Conservation (phyloP, 345 rosid species). For the Citrus maxima region DNA sequence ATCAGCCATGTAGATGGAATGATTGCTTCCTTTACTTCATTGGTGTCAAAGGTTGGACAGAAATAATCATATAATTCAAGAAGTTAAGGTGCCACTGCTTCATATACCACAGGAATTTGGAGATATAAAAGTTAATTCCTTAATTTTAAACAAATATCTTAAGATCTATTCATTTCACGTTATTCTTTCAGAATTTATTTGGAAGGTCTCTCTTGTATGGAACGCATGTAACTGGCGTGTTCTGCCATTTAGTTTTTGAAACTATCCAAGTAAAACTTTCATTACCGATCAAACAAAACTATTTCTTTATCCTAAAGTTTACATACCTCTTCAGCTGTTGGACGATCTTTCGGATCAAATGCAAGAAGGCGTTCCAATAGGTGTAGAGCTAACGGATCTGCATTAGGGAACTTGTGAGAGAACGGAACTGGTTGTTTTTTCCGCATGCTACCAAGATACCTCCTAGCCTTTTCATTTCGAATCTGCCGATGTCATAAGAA, state of each 20-base stretch:
- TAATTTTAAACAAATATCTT: background rate
- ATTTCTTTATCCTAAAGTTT: background rate
- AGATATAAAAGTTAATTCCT: background rate
- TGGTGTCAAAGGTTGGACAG: background rate
- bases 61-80: background rate
- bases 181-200: background rate
- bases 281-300: background rate
- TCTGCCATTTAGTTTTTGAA: background rate
- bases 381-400: constrained; percentile 76
- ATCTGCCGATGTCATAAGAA: constrained; percentile 48
- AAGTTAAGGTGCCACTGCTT: background rate
- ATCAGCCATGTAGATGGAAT: background rate
- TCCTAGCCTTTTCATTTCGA: constrained; percentile 95
- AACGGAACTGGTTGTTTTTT: constrained; percentile 78
- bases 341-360: constrained; percentile 99
- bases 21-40: background rate
- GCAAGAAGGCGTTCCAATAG: constrained; percentile 78
- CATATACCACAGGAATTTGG: background rate
- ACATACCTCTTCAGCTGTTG: constrained; percentile 76
- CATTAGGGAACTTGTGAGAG: constrained; percentile 78
- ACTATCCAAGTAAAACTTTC: background rate
- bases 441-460: constrained; percentile 93
- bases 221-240: background rate
- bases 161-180: background rate
- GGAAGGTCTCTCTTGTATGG: background rate